phyloP scores from a whole-genome alignment of 2,329 filamentous ascomycete species.

The Claviceps lovelessii region DNA sequence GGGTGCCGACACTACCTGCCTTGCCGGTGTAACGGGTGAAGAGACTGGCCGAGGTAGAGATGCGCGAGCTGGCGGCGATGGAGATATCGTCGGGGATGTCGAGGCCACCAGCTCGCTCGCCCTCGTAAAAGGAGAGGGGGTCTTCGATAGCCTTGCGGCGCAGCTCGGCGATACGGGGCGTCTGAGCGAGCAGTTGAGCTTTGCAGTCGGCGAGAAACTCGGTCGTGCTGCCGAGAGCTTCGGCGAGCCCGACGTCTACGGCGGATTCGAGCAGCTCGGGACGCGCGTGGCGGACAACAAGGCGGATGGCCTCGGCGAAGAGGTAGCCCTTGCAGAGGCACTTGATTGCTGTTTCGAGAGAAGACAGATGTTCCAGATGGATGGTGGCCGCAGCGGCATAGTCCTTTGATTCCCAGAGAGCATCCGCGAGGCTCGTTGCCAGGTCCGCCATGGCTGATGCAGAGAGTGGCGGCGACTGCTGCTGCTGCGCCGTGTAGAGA shows the following conservation, averaged over 20 bases:
- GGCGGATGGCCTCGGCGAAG: conserved; percentile 78
- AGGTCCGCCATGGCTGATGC: conserved; percentile 48
- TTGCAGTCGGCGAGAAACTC: conserved; percentile 92
- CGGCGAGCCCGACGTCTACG: conserved; percentile 66
- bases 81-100: conserved; percentile 89
- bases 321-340: conserved; percentile 75
- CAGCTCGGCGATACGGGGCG: conserved; percentile 73
- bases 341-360: conserved; percentile 55
- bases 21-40: conserved; percentile 86
- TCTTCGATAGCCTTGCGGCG: conserved; percentile 69
- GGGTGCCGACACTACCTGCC: conserved; percentile 46
- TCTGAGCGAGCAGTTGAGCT: conserved; percentile 66
- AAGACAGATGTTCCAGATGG: conserved; percentile 64
- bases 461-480: conserved; percentile 45
- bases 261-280: conserved; percentile 49
- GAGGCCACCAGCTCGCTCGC: conserved; percentile 46
- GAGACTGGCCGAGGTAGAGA: conserved; percentile 71
- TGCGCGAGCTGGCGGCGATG: conserved; percentile 65
- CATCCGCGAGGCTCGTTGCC: conserved; percentile 61
- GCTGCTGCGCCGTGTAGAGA: conserved; percentile 62
- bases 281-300: conserved; percentile 48
- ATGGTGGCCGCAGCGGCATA: conserved; percentile 68
- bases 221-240: conserved; percentile 68
- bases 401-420: conserved; percentile 71
- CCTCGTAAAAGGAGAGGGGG: conserved; percentile 78